A percentile compares a stretch with the other conserved stretches of the same genome.
These are phyloP conservation scores for Exidia glandulosa DNA, from an alignment of 768 basidiomycete species.

Conservation along the genomic window DNA sequence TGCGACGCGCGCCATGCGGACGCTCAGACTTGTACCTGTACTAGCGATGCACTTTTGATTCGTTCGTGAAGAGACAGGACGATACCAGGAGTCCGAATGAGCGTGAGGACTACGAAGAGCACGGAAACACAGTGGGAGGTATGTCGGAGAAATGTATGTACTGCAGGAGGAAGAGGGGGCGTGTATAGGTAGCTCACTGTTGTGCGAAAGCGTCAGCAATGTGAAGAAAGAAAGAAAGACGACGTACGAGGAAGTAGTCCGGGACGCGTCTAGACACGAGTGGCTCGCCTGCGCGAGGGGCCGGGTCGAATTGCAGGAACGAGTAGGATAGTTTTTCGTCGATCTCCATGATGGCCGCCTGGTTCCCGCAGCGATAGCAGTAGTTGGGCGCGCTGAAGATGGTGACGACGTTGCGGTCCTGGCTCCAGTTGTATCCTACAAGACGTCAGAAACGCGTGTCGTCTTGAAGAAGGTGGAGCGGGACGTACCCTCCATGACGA, in stretches of 20 bases:
- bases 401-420: constrained; percentile 97
- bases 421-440: constrained; percentile 89
- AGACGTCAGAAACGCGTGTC: neutral
- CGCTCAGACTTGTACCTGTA: no score
- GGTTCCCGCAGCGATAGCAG: constrained; percentile 98
- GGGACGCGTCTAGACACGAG: constrained; percentile 92
- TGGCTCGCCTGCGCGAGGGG: constrained; percentile 96
- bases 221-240: neutral
- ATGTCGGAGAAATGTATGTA: neutral
- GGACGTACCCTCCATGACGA: constrained; percentile 88
- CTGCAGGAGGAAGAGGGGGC: neutral
- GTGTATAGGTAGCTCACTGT: neutral
- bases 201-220: neutral
- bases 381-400: constrained; percentile 99
- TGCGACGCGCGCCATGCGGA: no score
- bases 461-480: neutral
- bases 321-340: constrained; percentile 93
- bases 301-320: constrained; percentile 97
- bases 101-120: neutral
- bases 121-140: no score
- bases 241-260: constrained; percentile 81
- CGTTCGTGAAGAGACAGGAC: no score
- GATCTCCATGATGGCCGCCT: constrained; percentile 99
- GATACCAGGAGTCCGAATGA: neutral
- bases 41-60: no score